These are phyloP conservation scores for Gracilariopsis chorda DNA, from an alignment of 23 red algal species.

Conservation along the genomic window DNA sequence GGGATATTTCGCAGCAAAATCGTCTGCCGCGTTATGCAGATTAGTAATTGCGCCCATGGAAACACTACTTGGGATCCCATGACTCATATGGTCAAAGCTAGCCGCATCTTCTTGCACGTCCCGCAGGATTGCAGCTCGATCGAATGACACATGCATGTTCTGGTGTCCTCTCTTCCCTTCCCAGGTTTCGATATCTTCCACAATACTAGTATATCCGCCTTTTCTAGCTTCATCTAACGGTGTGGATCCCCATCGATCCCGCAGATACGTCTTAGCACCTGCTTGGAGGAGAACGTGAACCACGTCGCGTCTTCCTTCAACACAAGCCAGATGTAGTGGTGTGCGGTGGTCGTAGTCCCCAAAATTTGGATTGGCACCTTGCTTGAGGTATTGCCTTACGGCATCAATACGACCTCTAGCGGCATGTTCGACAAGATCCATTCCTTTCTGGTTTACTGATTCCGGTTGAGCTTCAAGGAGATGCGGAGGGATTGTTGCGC, in stretches of 20 bases:
- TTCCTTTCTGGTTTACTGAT: constrained; percentile 26
- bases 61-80: constrained; percentile 14
- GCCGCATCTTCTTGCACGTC: constrained; percentile 1
- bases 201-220: constrained; percentile 29
- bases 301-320: constrained; percentile 74
- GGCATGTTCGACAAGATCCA: constrained; percentile 49
- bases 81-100: constrained; percentile 33
- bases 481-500: constrained; percentile 55
- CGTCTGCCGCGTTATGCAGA: constrained; percentile 40
- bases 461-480: constrained; percentile 52
- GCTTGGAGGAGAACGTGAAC: constrained; percentile 64
- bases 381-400: constrained; percentile 44
- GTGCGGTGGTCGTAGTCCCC: constrained; percentile 87
- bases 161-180: constrained; percentile 13
- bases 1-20: constrained; percentile 51
- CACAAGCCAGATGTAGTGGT: constrained; percentile 81
- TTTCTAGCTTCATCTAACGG: constrained; percentile 80
- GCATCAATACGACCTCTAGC: constrained; percentile 44
- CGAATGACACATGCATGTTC: background rate
- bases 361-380: constrained; percentile 68
- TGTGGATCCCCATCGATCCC: constrained; percentile 85
- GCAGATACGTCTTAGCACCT: constrained; percentile 60
- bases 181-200: constrained; percentile 30
- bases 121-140: background rate
- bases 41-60: constrained; percentile 38